phyloP scores from a whole-genome alignment of 2,329 filamentous ascomycete species.

The Colletotrichum falcatum region DNA sequence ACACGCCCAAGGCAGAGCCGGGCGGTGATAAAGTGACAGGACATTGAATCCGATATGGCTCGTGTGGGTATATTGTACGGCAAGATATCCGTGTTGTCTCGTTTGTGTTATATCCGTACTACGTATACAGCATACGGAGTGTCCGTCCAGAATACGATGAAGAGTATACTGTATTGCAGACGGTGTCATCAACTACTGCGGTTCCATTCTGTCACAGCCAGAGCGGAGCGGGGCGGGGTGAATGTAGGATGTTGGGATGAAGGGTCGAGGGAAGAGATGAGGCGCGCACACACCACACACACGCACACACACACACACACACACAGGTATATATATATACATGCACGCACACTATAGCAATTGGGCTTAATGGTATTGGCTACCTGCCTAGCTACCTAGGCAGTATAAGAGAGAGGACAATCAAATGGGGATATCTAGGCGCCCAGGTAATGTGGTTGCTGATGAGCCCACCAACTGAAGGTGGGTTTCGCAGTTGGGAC shows the following conservation, averaged over 20 bases:
- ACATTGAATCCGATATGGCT: neutral
- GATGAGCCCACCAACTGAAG: too few species aligned
- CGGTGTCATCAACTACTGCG: constrained; percentile 21
- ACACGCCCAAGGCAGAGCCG: neutral
- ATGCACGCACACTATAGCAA: too few species aligned
- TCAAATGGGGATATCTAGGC: too few species aligned
- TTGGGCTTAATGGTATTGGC: neutral
- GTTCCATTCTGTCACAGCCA: constrained; percentile 31
- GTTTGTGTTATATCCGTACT: neutral
- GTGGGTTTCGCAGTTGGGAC: too few species aligned
- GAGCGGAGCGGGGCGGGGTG: constrained; percentile 29
- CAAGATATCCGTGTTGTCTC: neutral
- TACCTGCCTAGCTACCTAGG: too few species aligned
- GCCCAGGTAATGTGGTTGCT: neutral
- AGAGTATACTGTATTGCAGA: neutral
- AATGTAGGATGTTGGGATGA: constrained; percentile 10
- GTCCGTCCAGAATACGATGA: too few species aligned
- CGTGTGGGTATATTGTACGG: constrained; percentile 3
- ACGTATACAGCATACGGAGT: too few species aligned
- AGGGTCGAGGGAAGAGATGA: constrained; percentile 16
- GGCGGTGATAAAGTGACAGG: neutral
- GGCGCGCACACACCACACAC: constrained; percentile 19
- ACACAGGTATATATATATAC: neutral
- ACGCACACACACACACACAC: constrained; percentile 6
- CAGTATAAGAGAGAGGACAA: constrained; percentile 1